Percentiles rank a stretch among this genome's conserved stretches.
Evolutionary conservation across 768 basidiomycete species (phyloP).

Genomic region (Amanita molliuscula): DNA sequence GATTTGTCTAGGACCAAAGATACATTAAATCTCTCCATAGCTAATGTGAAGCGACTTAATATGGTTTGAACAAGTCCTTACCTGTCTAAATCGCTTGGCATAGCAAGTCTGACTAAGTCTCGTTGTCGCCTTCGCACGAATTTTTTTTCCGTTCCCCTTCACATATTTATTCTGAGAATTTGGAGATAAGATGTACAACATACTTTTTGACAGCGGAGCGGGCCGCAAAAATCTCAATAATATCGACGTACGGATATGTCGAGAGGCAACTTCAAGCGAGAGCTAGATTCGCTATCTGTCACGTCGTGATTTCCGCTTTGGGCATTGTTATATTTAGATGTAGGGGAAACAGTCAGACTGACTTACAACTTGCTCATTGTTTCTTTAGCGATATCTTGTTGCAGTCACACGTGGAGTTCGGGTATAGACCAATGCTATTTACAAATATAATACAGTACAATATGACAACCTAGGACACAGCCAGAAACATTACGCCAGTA

Average conservation of each 20-base stretch:
- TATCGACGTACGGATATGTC: neutral
- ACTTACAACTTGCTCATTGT: no score
- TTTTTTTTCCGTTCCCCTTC: neutral
- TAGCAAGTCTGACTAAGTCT: slow-evolving; percentile 9
- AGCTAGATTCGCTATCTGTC: neutral
- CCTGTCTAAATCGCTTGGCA: slow-evolving; percentile 52
- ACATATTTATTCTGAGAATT: neutral
- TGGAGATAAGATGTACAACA: neutral
- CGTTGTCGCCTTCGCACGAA: neutral
- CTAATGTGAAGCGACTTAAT: neutral
- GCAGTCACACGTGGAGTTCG: neutral
- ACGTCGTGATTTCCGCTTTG: neutral
- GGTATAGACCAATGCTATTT: slow-evolving; percentile 9
- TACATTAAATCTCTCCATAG: neutral
- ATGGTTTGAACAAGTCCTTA: slow-evolving; percentile 19
- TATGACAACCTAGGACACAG: neutral
- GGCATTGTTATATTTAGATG: no score
- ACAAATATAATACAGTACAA: slow-evolving; percentile 10
- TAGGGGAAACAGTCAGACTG: no score
- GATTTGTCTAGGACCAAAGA: slow-evolving; percentile 60
- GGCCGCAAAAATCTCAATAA: neutral
- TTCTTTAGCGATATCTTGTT: no score
- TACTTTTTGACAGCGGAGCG: neutral
- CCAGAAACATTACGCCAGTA: neutral
- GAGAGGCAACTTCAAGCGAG: neutral